These are phyloP conservation scores for Talaromyces sp. DNA, from an alignment of 2,329 filamentous ascomycete species.

Conservation along the genomic window DNA sequence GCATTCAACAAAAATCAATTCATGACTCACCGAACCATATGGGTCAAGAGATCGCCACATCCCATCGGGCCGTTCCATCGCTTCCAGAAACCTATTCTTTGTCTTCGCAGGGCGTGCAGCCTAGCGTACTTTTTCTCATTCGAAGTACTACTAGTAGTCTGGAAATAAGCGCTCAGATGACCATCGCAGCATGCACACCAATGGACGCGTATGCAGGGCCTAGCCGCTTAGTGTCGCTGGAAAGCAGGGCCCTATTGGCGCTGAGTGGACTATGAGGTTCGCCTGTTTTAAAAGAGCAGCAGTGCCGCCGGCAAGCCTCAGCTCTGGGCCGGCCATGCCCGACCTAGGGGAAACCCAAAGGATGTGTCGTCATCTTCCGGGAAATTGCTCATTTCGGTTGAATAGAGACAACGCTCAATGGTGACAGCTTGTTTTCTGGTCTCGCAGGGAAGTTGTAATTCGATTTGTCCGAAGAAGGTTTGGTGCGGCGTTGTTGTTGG, in stretches of 20 bases:
- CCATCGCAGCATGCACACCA: conserved; percentile 7
- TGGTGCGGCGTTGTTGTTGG: not conserved
- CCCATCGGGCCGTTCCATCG: not conserved
- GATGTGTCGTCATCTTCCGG: not conserved
- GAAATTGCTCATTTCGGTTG: not conserved
- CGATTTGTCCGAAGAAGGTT: not conserved
- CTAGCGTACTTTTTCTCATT: not conserved
- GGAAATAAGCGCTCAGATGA: conserved; percentile 11
- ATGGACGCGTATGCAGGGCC: conserved; percentile 6
- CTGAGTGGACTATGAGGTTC: not conserved
- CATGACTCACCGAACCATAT: not conserved
- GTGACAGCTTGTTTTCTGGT: not conserved
- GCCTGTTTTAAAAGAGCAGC: not conserved
- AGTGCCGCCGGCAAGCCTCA: not conserved
- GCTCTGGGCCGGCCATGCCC: not conserved
- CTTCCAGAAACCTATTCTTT: not conserved
- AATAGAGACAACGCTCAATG: not conserved
- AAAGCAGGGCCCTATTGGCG: not conserved
- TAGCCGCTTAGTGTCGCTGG: not conserved
- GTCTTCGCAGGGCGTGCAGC: not conserved
- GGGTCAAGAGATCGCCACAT: not conserved
- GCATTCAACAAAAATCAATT: not conserved
- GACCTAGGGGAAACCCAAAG: not conserved
- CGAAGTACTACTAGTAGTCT: not conserved
- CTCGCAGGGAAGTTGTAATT: not conserved